Base-by-base conservation (phyloP, 352 stramenopile species). In the Globisporangium megalacanthum region DNA sequence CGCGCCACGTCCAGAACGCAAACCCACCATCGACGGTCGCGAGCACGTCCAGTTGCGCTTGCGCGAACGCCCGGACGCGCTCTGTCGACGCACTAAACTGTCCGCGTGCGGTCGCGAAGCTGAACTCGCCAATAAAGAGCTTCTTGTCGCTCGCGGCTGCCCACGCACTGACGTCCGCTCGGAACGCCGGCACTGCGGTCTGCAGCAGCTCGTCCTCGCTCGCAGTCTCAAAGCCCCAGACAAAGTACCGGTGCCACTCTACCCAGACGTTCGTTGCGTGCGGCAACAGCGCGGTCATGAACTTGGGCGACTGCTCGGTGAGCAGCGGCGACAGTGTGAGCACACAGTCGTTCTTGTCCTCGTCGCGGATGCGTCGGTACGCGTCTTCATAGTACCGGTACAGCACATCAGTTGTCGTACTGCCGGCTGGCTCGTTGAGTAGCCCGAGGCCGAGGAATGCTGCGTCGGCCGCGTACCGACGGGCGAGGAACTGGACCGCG, bases 361-460 rank as follows among this genome's bases (percentile, higher is more conserved):
- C 33, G 6, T 31, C 42, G 25, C 67, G 63, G 31, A 72, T 59
- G 13, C 29, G 45, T 22, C 37, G n/a, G 60, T 75, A 68, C 31
- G 67, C 63, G 48, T 69, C 48, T 35, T 59, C 14, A 48, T 73
- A 75, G 54, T 75, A 72, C 49, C 67, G 39, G n/a, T 72, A 58
- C n/a, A 72, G 50, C 19, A 60, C 54, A 7, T 49, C 39, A 29
- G 60, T 57, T 14, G 56, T 53, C 8, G 65, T 63, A 3, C 54
- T 19, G 33, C 61, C 61, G 36, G 53, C 57, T 19, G 69, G 69
- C 49, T 77, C 69, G 50, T 77, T 77, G 22, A 77, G 50, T 14
- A 77, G 36, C 7, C 54, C 58, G 37, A 77, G 56, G 4, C 69
- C 69, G 0, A 77, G 63, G 53, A 74, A 77, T 25, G 58, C 66